Base-by-base conservation (phyloP, 169 alveolate species). In the Plasmodium fragile region DNA sequence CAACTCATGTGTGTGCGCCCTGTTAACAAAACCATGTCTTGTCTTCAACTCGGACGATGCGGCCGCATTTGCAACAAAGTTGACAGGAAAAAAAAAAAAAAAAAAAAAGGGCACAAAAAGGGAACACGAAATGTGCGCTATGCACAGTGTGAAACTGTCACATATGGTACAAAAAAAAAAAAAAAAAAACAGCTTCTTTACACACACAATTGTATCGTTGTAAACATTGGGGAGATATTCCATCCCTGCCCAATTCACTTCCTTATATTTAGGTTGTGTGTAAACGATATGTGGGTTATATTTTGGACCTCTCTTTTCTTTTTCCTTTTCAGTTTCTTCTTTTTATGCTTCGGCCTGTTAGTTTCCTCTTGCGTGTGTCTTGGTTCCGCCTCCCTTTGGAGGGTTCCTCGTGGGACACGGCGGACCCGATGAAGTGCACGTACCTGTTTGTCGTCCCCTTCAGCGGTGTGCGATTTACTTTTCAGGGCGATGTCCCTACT, bases 231-330 rank as follows among this genome's bases (percentile, higher is more conserved):
- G 55, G 55, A 45, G n/a, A 45, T 16, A 45, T 7, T 18, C 55
- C 55, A 16, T 5, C 32, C 69, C 72, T 3, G 8, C 32, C 43
- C 36, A 36, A 34, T 16, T 87, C 43, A 75, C 71, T 79, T 22
- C 32, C 70, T 28, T 43, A 90, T 90, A 30, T 59, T 90, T 81
- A 90, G 55, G 25, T 81, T 82, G 59, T 81, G 92, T 6, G 93
- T 85, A 75, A 85, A 85, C 16, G 93, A 85, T 75, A 85, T 85
- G 22, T 53, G 93, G 16, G 93, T 85, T 73, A 85, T 73, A n/a
- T 85, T 72, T 25, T 75, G 85, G 2, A 55, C 32, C 28, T 32
- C 69, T 25, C 28, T n/a, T 34, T 82, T 82, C 36, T 82, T 53
- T 32, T 34, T 79, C 55, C 55, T 36, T n/a, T 79, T 79, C 34